A percentile compares a stretch with the other conserved stretches of the same genome.
Conservation (phyloP, 2,329 filamentous ascomycete species). For the Apiospora rasikravindrae region DNA sequence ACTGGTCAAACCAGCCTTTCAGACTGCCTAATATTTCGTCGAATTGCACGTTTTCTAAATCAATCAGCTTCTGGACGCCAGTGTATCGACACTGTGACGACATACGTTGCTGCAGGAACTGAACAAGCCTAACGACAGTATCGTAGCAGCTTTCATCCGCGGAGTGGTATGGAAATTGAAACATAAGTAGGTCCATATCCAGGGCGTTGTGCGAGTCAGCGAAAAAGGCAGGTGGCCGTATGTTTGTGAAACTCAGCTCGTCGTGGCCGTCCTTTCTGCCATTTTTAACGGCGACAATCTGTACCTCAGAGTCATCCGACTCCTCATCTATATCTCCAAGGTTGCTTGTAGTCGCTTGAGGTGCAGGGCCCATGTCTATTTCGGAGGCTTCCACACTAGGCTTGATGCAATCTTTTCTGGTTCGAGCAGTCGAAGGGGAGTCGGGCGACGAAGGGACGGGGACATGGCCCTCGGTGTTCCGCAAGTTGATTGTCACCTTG, state of each 20-base stretch:
- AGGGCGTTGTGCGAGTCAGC: slow-evolving; percentile 23
- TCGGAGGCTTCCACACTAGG: slow-evolving; percentile 54
- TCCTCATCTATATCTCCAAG: slow-evolving; percentile 43
- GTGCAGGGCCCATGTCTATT: slow-evolving; percentile 40
- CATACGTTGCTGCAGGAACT: slow-evolving; percentile 37
- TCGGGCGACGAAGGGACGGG: slow-evolving; percentile 50
- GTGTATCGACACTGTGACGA: slow-evolving; percentile 28
- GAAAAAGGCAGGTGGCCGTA: not conserved
- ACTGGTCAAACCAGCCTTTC: slow-evolving; percentile 56
- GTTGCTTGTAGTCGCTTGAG: not conserved
- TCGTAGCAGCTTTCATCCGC: slow-evolving; percentile 35
- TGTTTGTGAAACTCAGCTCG: slow-evolving; percentile 2
- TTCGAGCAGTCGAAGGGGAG: slow-evolving; percentile 43
- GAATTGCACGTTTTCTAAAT: slow-evolving; percentile 48
- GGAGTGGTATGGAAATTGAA: slow-evolving; percentile 38
- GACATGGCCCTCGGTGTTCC: slow-evolving; percentile 47
- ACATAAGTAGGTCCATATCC: slow-evolving; percentile 27
- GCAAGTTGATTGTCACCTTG: slow-evolving; percentile 65
- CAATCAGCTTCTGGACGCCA: slow-evolving; percentile 16
- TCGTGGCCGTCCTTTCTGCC: slow-evolving; percentile 29
- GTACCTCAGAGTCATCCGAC: slow-evolving; percentile 38
- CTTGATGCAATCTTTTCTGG: slow-evolving; percentile 41
- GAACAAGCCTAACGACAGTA: slow-evolving; percentile 33
- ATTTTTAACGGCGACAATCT: slow-evolving; percentile 40
- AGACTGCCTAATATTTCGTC: slow-evolving; percentile 51